Evolutionary conservation across 192 early-diverging fungal species (phyloP).

Genomic region (Paraglomus occultum): DNA sequence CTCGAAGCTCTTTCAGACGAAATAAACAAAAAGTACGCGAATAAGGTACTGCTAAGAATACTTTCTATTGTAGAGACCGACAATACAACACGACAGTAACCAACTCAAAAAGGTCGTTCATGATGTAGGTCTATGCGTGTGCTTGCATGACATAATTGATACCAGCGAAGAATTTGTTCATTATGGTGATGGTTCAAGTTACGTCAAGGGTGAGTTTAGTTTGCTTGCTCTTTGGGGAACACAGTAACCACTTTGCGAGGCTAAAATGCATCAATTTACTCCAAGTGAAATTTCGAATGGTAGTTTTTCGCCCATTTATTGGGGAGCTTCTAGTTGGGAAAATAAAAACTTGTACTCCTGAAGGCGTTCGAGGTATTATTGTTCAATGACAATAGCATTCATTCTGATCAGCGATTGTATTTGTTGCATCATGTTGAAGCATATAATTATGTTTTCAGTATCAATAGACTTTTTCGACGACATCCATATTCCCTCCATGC

Average conservation of each 20-base stretch:
- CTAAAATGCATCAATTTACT: conserved; percentile 3
- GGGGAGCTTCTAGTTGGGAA: conserved; percentile 84
- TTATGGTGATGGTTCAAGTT: conserved; percentile 73
- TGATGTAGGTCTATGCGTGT: conserved; percentile 88
- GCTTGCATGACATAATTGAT: conserved; percentile 74
- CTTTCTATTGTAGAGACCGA: background rate
- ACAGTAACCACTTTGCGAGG: background rate
- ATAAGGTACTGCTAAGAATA: conserved; percentile 62
- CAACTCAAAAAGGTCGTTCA: conserved; percentile 61
- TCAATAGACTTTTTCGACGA: conserved; percentile 92
- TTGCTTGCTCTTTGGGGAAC: background rate
- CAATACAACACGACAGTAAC: background rate
- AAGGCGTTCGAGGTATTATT: conserved; percentile 65
- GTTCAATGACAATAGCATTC: background rate
- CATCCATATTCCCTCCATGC: conserved; percentile 69
- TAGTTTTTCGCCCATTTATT: conserved; percentile 88
- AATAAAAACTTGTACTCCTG: conserved; percentile 65
- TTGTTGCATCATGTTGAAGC: background rate
- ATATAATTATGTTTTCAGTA: conserved; percentile 41
- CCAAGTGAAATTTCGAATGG: conserved; percentile 74
- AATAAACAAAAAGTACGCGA: conserved; percentile 90
- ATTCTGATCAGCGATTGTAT: background rate
- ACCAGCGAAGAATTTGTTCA: conserved; percentile 87
- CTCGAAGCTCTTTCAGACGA: conserved; percentile 80
- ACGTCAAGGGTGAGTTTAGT: conserved; percentile 60